Percentiles rank a stretch among this genome's conserved stretches.
Conservation (phyloP, 805 yeast species). For the Yarrowia osloensis region DNA sequence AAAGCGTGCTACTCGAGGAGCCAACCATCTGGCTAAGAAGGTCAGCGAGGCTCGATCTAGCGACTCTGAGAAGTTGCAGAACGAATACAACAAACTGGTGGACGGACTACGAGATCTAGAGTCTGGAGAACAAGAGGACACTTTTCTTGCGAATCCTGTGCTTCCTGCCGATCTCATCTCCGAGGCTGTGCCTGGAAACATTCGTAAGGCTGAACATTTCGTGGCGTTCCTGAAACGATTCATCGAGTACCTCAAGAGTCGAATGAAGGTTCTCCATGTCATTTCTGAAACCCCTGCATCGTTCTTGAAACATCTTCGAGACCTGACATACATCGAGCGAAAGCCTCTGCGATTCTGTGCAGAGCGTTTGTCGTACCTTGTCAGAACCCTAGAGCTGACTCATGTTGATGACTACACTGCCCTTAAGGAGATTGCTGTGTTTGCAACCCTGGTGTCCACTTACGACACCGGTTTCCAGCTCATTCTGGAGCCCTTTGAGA, state of each 20-base stretch:
- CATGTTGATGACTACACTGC: slow-evolving; percentile 93
- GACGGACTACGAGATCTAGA: slow-evolving; percentile 87
- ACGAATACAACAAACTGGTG: slow-evolving; percentile 88
- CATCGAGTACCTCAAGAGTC: slow-evolving; percentile 89
- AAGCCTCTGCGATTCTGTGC: slow-evolving; percentile 92
- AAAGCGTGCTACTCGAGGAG: slow-evolving; percentile 85
- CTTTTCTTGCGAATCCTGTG: slow-evolving; percentile 83
- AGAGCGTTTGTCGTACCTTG: slow-evolving; percentile 83
- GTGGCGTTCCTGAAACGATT: slow-evolving; percentile 89
- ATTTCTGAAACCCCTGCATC: slow-evolving; percentile 97
- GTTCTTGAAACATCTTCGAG: slow-evolving; percentile 88
- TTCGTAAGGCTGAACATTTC: slow-evolving; percentile 95
- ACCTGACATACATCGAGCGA: slow-evolving; percentile 85
- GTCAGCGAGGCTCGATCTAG: slow-evolving; percentile 82
- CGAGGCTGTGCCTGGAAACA: slow-evolving; percentile 97
- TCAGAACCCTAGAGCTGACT: slow-evolving; percentile 81
- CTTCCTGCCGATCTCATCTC: slow-evolving; percentile 79
- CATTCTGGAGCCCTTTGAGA: slow-evolving; percentile 93
- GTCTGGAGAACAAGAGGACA: slow-evolving; percentile 58
- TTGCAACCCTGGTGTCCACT: slow-evolving; percentile 93
- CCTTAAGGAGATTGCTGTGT: slow-evolving; percentile 91
- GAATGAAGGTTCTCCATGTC: slow-evolving; percentile 97
- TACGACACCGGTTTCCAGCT: slow-evolving; percentile 91
- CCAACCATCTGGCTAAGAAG: slow-evolving; percentile 70
- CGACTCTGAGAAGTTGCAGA: slow-evolving; percentile 80